These are phyloP conservation scores for Arthroderma sp. DNA, from an alignment of 2,329 filamentous ascomycete species.

Conservation along the genomic window DNA sequence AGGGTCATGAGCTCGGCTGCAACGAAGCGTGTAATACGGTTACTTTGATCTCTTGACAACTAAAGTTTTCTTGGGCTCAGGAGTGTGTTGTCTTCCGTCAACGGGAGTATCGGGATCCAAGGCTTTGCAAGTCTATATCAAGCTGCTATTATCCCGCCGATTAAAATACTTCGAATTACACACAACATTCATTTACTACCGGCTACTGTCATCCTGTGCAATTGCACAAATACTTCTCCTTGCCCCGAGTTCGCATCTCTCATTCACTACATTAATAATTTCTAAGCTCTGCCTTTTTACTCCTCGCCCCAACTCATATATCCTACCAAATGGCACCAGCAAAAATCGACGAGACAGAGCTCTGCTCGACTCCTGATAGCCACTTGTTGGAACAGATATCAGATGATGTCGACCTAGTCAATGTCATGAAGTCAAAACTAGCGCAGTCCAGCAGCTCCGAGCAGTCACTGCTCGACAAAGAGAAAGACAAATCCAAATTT, in stretches of 20 bases:
- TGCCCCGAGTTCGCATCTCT: neutral
- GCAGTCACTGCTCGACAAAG: neutral
- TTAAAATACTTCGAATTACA: neutral
- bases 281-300: neutral
- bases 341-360: neutral
- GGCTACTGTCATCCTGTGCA: neutral
- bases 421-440: constrained; percentile 42
- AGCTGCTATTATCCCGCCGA: neutral
- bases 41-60: neutral
- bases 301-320: neutral
- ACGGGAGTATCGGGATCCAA: constrained; percentile 1
- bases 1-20: neutral
- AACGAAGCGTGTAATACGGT: constrained; percentile 4
- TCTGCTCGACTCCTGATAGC: neutral
- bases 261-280: neutral
- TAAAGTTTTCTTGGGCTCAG: neutral
- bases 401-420: constrained; percentile 49
- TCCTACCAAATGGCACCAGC: constrained; percentile 12
- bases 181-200: neutral
- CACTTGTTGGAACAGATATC: constrained; percentile 19
- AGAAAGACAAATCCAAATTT: constrained; percentile 39
- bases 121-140: neutral
- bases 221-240: neutral
- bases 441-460: constrained; percentile 3
- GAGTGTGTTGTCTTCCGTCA: constrained; percentile 2